phyloP scores from a whole-genome alignment of 2,329 filamentous ascomycete species.

The Calcarisporium arbuscula region DNA sequence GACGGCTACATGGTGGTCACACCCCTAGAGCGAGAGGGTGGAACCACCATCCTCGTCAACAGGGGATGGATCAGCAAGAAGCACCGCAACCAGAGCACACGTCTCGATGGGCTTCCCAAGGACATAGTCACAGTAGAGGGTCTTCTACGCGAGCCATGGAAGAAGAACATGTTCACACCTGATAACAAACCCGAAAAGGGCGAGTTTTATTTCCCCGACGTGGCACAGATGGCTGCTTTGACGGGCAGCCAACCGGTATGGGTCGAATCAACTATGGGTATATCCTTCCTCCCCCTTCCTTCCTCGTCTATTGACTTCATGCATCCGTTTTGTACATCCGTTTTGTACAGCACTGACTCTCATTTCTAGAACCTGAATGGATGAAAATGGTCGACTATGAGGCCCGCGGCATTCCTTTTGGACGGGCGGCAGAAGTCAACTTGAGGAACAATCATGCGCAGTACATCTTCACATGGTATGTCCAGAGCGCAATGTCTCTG shows the following conservation, averaged over 20 bases:
- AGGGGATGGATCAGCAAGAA: slow-evolving; percentile 87
- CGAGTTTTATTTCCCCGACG: slow-evolving; percentile 93
- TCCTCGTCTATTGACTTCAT: slow-evolving; percentile 2
- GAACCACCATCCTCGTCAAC: slow-evolving; percentile 76
- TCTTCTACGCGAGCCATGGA: slow-evolving; percentile 80
- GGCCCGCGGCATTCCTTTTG: slow-evolving; percentile 80
- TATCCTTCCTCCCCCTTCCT: slow-evolving; percentile 11
- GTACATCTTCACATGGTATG: slow-evolving; percentile 98
- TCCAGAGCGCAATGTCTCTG: not conserved
- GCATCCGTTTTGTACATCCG: not conserved
- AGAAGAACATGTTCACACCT: slow-evolving; percentile 97
- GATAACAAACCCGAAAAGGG: slow-evolving; percentile 76
- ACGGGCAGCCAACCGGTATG: slow-evolving; percentile 83
- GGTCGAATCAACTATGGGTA: slow-evolving; percentile 95
- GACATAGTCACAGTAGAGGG: slow-evolving; percentile 78
- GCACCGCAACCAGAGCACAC: slow-evolving; percentile 57
- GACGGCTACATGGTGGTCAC: slow-evolving; percentile 91
- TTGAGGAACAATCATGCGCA: slow-evolving; percentile 94
- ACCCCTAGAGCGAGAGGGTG: slow-evolving; percentile 67
- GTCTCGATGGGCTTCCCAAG: slow-evolving; percentile 58
- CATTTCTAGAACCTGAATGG: slow-evolving; percentile 63
- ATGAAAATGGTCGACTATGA: slow-evolving; percentile 70
- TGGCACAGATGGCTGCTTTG: slow-evolving; percentile 80
- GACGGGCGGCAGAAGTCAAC: slow-evolving; percentile 81
- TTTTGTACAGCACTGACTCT: slow-evolving; percentile 11